Evolutionary conservation across 495 filamentous ascomycete species (phyloP).

Genomic region (Xylaria intraflava): DNA sequence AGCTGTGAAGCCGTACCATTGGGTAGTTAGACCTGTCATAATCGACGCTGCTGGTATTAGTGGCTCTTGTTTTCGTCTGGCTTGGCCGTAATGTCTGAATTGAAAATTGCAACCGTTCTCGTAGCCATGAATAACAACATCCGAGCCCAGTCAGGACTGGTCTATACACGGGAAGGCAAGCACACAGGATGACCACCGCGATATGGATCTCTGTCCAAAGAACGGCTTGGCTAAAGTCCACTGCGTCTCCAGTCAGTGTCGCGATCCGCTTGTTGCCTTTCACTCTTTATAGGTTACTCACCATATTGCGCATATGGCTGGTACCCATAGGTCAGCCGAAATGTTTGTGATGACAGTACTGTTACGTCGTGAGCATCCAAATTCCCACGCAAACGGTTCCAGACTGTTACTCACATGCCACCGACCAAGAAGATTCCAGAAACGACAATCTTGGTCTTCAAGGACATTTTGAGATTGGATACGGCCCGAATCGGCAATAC

Average conservation of each 20-base stretch:
- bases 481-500: background rate
- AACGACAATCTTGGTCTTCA: background rate
- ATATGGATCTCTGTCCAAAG: background rate
- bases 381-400: background rate
- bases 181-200: background rate
- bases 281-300: too few relatives aligned
- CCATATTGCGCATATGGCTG: too few relatives aligned
- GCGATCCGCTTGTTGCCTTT: too few relatives aligned
- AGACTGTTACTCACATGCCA: background rate
- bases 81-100: too few relatives aligned
- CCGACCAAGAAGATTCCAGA: background rate
- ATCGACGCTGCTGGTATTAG: background rate
- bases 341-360: background rate
- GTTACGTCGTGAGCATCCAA: background rate
- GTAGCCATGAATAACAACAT: background rate
- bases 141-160: background rate
- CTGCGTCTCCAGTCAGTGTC: too few relatives aligned
- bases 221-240: too few relatives aligned
- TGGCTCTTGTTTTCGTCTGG: background rate
- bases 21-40: background rate
- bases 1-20: background rate
- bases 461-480: background rate
- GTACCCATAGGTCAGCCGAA: too few relatives aligned
- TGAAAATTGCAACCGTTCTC: background rate
- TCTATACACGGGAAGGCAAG: background rate